A percentile compares a stretch with the other conserved stretches of the same genome.
These are phyloP conservation scores for Cicer bijugum DNA, from an alignment of 306 rosid genomes.

Conservation along the genomic window DNA sequence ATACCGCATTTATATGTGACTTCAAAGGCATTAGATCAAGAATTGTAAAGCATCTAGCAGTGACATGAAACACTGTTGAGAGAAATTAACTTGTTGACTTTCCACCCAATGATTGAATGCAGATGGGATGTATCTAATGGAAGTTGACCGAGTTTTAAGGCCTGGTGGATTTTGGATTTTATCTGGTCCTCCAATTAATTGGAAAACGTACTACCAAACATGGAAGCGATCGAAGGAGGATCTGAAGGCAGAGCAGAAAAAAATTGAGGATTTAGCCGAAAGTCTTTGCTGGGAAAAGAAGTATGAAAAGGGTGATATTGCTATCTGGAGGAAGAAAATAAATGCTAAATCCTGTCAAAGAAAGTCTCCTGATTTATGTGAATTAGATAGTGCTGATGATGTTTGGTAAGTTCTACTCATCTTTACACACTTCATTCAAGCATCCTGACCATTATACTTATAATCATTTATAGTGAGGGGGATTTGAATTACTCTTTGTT, in stretches of 20 bases:
- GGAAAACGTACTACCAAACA: conserved; percentile 88
- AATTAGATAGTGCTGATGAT: conserved; percentile 67
- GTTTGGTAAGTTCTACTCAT: conserved; percentile 68
- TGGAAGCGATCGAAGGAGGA: conserved; percentile 93
- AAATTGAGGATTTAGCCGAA: conserved; percentile 79
- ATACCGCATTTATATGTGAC: conserved; percentile 12
- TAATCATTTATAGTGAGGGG: not conserved
- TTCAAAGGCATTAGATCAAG: conserved; percentile 27
- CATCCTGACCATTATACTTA: not conserved
- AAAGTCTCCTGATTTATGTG: conserved; percentile 57
- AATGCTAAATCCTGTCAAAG: conserved; percentile 71
- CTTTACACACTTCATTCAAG: conserved; percentile 8
- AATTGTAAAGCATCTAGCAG: conserved; percentile 12
- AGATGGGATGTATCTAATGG: conserved; percentile 90
- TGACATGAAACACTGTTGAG: not conserved
- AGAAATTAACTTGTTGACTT: conserved; percentile 31
- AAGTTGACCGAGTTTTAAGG: conserved; percentile 95
- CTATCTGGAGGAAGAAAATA: conserved; percentile 80
- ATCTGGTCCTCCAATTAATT: conserved; percentile 98
- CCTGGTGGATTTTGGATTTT: conserved; percentile 98
- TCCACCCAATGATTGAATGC: conserved; percentile 44
- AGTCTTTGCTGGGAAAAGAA: conserved; percentile 97
- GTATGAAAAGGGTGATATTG: conserved; percentile 95
- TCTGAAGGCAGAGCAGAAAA: conserved; percentile 78
- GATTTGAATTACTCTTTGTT: not conserved